A percentile compares a stretch with the other conserved stretches of the same genome.
Conservation (phyloP, 2,329 filamentous ascomycete species). For the Aspergillus sp. region DNA sequence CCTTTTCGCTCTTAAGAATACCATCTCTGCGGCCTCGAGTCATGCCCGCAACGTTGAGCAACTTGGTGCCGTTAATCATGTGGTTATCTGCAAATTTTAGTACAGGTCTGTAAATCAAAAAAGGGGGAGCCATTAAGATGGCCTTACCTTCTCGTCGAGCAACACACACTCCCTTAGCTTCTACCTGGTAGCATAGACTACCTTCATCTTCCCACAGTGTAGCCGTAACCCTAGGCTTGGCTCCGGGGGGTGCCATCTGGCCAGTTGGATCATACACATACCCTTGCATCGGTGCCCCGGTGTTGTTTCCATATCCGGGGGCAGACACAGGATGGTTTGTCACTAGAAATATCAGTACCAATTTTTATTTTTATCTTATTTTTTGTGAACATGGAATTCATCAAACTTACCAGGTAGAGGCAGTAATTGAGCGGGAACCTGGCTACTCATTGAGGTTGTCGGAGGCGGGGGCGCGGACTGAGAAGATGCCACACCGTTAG, state of each 20-base stretch:
- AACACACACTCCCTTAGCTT: conserved; percentile 93
- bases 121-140: not conserved
- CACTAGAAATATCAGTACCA: conserved; percentile 29
- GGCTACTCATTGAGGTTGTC: conserved; percentile 66
- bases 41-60: conserved; percentile 97
- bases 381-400: not conserved
- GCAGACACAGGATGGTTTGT: conserved; percentile 33
- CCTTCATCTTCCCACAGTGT: conserved; percentile 98
- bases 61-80: conserved; percentile 98
- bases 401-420: conserved; percentile 56
- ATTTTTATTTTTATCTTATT: not conserved
- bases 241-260: conserved; percentile 85
- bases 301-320: conserved; percentile 41
- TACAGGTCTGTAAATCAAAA: conserved; percentile 3
- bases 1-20: conserved; percentile 96
- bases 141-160: conserved; percentile 83
- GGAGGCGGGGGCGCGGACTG: conserved; percentile 66
- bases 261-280: conserved; percentile 79
- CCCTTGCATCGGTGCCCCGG: conserved; percentile 44
- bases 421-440: conserved; percentile 68
- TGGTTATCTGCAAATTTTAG: conserved; percentile 70
- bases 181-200: conserved; percentile 95
- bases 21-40: conserved; percentile 92
- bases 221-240: conserved; percentile 94
- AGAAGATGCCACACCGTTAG: conserved; percentile 79